These are phyloP conservation scores for Puccinia novopanici DNA, from an alignment of 1,284 basidiomycete genomes.

Conservation along the genomic window DNA sequence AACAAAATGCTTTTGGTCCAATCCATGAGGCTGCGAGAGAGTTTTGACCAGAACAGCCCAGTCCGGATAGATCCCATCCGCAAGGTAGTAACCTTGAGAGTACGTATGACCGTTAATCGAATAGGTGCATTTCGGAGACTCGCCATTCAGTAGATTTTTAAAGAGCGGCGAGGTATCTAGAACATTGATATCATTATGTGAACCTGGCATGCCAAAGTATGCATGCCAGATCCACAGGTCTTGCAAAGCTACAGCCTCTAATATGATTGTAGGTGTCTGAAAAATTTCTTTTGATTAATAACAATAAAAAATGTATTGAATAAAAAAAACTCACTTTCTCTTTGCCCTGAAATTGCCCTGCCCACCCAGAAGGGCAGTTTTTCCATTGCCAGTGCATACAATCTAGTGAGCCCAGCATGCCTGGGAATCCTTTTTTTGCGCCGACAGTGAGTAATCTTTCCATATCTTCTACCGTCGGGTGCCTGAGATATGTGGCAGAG, in stretches of 20 bases:
- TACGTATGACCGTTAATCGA: constrained; percentile 17
- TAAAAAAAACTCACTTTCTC: not conserved
- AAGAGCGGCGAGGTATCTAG: too few species aligned
- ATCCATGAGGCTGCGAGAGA: too few species aligned
- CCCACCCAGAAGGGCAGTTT: too few species aligned
- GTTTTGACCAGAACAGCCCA: too few species aligned
- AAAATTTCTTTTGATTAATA: not conserved
- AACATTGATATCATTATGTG: too few species aligned
- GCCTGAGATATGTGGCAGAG: not conserved
- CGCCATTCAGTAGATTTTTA: constrained; percentile 13
- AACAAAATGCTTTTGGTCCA: too few species aligned
- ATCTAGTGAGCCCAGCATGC: constrained; percentile 12
- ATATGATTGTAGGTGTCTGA: constrained; percentile 18
- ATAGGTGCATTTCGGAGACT: not conserved
- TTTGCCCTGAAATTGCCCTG: constrained; percentile 19
- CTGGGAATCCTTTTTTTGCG: constrained; percentile 25
- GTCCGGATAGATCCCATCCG: too few species aligned
- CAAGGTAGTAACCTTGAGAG: too few species aligned
- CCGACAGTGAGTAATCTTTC: not conserved
- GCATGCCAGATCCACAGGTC: constrained; percentile 27
- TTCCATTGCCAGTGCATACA: too few species aligned
- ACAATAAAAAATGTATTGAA: not conserved
- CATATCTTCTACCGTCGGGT: not conserved
- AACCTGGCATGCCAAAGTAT: constrained; percentile 12
- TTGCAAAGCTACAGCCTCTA: not conserved